Percentiles rank a stretch among this genome's conserved stretches.
Conservation (phyloP, 129 eudicot species). For the Flaveria ramosissima region DNA sequence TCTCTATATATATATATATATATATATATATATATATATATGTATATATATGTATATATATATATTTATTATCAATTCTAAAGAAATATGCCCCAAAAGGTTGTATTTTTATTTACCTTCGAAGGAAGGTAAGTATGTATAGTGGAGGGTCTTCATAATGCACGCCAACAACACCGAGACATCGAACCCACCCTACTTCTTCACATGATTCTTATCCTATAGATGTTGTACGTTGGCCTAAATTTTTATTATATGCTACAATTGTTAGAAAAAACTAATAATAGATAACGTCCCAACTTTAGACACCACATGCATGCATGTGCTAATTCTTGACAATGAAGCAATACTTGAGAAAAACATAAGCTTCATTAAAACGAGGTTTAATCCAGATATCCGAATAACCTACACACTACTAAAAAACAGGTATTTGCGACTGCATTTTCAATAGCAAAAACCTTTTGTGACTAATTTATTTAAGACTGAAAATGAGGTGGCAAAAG, state of each 20-base stretch:
- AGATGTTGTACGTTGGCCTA: background rate
- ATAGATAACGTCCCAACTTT: background rate
- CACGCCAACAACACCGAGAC: slow-evolving; percentile 27
- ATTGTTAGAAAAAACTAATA: background rate
- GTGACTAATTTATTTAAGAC: too few relatives aligned
- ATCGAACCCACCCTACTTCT: slow-evolving; percentile 28
- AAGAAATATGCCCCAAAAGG: too few relatives aligned
- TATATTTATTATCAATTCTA: too few relatives aligned
- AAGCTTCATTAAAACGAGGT: background rate
- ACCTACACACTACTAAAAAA: too few relatives aligned
- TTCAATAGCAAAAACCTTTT: too few relatives aligned
- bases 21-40: too few relatives aligned
- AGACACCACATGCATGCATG: background rate
- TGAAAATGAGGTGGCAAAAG: too few relatives aligned
- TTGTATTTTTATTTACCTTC: slow-evolving; percentile 4
- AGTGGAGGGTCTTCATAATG: slow-evolving; percentile 10
- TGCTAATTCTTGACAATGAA: background rate
- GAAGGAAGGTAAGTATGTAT: slow-evolving; percentile 18
- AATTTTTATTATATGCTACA: background rate
- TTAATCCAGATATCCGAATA: background rate
- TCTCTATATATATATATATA: too few relatives aligned
- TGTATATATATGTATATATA: too few relatives aligned
- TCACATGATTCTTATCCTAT: slow-evolving; percentile 23
- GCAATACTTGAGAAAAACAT: background rate
- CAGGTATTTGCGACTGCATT: too few relatives aligned